A percentile compares a stretch with the other conserved stretches of the same genome.
Conservation (phyloP, 805 yeast genomes). For the Sugiyamaella mastotermitis region DNA sequence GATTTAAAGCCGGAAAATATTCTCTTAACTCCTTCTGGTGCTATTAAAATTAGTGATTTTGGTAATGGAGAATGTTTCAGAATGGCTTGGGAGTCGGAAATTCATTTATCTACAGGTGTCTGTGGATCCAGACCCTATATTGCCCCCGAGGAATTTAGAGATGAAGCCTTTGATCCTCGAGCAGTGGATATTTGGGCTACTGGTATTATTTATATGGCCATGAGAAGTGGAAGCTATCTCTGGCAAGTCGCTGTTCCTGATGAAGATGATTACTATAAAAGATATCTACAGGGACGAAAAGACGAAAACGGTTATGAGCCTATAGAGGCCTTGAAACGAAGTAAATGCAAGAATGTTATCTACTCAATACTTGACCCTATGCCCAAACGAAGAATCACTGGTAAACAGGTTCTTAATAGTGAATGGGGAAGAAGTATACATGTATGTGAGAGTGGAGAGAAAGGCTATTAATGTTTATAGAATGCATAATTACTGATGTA, state of each 20-base stretch:
- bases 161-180: conserved; percentile 62
- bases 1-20: conserved; percentile 89
- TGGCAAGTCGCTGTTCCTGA: conserved; percentile 76
- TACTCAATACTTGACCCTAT: conserved; percentile 91
- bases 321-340: conserved; percentile 73
- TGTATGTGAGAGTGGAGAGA: conserved; percentile 66
- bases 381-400: conserved; percentile 80
- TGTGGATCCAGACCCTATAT: conserved; percentile 89
- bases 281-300: conserved; percentile 71
- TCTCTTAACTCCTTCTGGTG: conserved; percentile 59
- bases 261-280: conserved; percentile 74
- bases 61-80: conserved; percentile 89
- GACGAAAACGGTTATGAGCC: conserved; percentile 88
- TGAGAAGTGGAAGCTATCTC: conserved; percentile 87
- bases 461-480: conserved; percentile 20
- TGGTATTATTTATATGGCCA: conserved; percentile 70
- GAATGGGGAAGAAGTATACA: conserved; percentile 94
- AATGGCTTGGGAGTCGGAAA: conserved; percentile 80
- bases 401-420: conserved; percentile 78
- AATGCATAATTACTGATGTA: background rate
- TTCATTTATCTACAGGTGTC: conserved; percentile 63
- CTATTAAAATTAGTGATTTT: conserved; percentile 71
- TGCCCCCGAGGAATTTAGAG: conserved; percentile 78
- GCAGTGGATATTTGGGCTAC: conserved; percentile 85
- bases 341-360: conserved; percentile 86